A percentile compares a stretch with the other conserved stretches of the same genome.
Evolutionary conservation across 352 stramenopile species (phyloP).

Genomic region (Phytophthora palmivora): DNA sequence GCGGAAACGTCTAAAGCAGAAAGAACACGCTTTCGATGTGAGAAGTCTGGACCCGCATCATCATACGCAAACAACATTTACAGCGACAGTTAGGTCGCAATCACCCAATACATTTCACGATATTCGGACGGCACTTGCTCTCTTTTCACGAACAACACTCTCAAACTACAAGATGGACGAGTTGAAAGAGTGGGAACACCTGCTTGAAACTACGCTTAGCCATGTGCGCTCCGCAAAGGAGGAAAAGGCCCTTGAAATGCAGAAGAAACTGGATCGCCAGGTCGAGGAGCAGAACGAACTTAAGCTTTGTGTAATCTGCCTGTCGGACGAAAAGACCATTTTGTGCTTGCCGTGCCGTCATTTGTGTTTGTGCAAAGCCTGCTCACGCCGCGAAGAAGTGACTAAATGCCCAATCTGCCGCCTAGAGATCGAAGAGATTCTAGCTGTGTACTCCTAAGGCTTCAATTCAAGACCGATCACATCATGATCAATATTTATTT

Average conservation of each 20-base stretch:
- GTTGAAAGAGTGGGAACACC: slow-evolving; percentile 75
- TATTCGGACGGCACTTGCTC: slow-evolving; percentile 38
- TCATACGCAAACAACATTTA: slow-evolving; percentile 2
- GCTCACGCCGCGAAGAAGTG: slow-evolving; percentile 74
- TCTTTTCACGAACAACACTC: slow-evolving; percentile 31
- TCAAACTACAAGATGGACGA: slow-evolving; percentile 51
- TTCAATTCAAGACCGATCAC: slow-evolving; percentile 9
- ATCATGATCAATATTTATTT: slow-evolving; percentile 3
- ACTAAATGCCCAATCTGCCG: slow-evolving; percentile 87
- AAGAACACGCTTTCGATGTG: slow-evolving; percentile 27
- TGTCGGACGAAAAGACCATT: slow-evolving; percentile 86
- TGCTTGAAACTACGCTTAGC: slow-evolving; percentile 65
- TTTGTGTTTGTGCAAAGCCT: slow-evolving; percentile 80
- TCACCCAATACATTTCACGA: slow-evolving; percentile 30
- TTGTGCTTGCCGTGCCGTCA: slow-evolving; percentile 85
- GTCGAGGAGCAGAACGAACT: slow-evolving; percentile 83
- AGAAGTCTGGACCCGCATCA: slow-evolving; percentile 10
- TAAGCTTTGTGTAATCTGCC: slow-evolving; percentile 88
- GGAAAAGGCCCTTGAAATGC: slow-evolving; percentile 76
- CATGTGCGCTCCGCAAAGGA: slow-evolving; percentile 70
- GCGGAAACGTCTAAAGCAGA: slow-evolving; percentile 49
- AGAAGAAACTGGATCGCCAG: slow-evolving; percentile 79
- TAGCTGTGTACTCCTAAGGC: slow-evolving; percentile 79
- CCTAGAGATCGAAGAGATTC: slow-evolving; percentile 82
- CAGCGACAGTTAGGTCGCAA: not conserved